phyloP scores from a whole-genome alignment of 768 basidiomycete genomes.

The Psilocybe azurescens region DNA sequence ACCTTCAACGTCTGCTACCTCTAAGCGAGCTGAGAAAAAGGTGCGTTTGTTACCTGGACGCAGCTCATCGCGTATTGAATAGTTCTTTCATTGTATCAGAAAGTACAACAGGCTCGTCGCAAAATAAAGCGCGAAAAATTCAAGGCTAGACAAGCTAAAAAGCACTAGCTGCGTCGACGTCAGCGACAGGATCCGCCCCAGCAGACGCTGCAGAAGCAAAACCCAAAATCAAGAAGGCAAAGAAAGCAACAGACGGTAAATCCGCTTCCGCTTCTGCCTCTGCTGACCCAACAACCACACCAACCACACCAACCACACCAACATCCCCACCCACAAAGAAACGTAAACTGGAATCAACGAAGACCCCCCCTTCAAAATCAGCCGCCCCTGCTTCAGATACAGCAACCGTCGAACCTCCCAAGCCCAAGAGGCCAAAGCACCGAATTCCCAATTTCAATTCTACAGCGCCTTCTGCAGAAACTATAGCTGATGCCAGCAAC shows the following conservation, averaged over 20 bases:
- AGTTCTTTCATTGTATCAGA: slow-evolving; percentile 35
- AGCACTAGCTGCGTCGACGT: slow-evolving; percentile 1
- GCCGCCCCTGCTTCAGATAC: background rate
- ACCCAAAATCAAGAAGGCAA: slow-evolving; percentile 27
- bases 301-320: background rate
- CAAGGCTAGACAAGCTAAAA: slow-evolving; percentile 15
- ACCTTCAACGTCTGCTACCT: slow-evolving; percentile 33
- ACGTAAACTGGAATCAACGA: slow-evolving; percentile 2
- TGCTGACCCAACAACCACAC: background rate
- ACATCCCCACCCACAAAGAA: background rate
- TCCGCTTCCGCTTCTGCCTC: background rate
- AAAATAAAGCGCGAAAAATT: slow-evolving; percentile 51
- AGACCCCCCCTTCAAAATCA: background rate
- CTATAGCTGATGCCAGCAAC: background rate
- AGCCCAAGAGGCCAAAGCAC: background rate
- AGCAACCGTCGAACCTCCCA: background rate
- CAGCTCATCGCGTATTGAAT: background rate
- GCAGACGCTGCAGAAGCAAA: background rate
- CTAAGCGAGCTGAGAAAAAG: slow-evolving; percentile 69
- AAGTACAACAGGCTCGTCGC: slow-evolving; percentile 48
- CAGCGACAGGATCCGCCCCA: background rate
- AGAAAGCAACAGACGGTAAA: slow-evolving; percentile 17
- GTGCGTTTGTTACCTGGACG: slow-evolving; percentile 38
- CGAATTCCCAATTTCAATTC: slow-evolving; percentile 1
- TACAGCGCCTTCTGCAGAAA: background rate